Base-by-base conservation (phyloP, 805 yeast genomes). In the Sugiyamaella mastotermitis region DNA sequence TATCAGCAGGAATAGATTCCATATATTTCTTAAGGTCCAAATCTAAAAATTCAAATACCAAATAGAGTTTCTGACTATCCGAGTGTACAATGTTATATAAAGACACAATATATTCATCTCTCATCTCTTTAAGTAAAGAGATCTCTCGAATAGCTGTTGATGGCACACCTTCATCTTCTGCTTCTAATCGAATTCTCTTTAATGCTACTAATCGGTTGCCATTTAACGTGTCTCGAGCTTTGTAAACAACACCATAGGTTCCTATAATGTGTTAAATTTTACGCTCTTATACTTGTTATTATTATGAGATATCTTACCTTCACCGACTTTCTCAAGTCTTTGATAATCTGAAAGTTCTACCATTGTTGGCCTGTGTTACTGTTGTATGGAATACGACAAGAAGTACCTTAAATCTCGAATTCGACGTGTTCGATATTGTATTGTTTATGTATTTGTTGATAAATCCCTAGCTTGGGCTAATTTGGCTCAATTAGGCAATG, bases 161-260 rank as follows among this genome's bases (percentile, higher is more conserved):
- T 1, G 98, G 98, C 16, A 94, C 97, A 14, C 98, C 98, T 60
- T 92, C 98, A 60, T 86, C 95, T 61, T 92, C 98, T 15, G 94
- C 85, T 59, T 92, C 98, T 37, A 92, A 66, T 42, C 97, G 76
- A 60, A 92, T 94, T 64, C 92, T 94, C 62, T 92, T 92, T 51
- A 92, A 68, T 0, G 98, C 98, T 25, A 92, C 98, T 31, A 87
- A 76, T n/a, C 96, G 74, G 64, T 90, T 90, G 50, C 87, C 83
- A 58, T 90, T 87, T 49, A 77, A 80, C 33, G 79, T 77, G 57
- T 90, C 97, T 36, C 87, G 69, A 1, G 98, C 98, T 60, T 90
- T 92, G 65, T 92, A 92, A 8, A 92, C 98, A 22, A 94, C 97
- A 37, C 98, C 98, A 59, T 92, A 90, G 2, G 98, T 90, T 46